A percentile compares a stretch with the other conserved stretches of the same genome.
Conservation (phyloP, 768 basidiomycete species). For the Trametes cubensis region DNA sequence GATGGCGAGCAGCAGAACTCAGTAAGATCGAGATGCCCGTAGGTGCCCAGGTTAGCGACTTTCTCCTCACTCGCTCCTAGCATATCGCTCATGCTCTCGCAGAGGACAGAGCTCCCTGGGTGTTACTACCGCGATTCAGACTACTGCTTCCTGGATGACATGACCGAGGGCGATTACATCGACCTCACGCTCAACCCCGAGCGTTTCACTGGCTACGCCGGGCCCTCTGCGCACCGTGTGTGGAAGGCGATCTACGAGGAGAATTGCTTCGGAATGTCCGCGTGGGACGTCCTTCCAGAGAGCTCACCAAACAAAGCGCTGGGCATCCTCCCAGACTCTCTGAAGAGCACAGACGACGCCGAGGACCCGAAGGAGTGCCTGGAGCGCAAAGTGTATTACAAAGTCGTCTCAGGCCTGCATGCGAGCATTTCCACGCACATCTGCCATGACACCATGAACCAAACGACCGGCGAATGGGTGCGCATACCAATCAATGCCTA, state of each 20-base stretch:
- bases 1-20: slow-evolving; percentile 84
- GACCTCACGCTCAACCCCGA: slow-evolving; percentile 92
- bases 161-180: slow-evolving; percentile 90
- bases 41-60: slow-evolving; percentile 52
- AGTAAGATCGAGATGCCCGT: slow-evolving; percentile 72
- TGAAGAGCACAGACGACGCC: slow-evolving; percentile 60
- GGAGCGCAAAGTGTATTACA: slow-evolving; percentile 96
- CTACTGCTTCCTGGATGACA: slow-evolving; percentile 96
- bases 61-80: background rate
- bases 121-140: slow-evolving; percentile 96
- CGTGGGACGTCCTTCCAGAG: slow-evolving; percentile 52
- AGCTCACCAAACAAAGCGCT: slow-evolving; percentile 50
- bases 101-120: slow-evolving; percentile 74
- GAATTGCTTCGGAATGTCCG: slow-evolving; percentile 93
- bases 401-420: slow-evolving; percentile 94
- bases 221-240: slow-evolving; percentile 79
- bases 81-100: background rate
- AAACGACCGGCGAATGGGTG: slow-evolving; percentile 91
- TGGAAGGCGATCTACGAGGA: slow-evolving; percentile 98
- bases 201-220: slow-evolving; percentile 94
- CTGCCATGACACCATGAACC: slow-evolving; percentile 87
- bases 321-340: slow-evolving; percentile 61
- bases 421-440: slow-evolving; percentile 98
- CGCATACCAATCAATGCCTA: slow-evolving; percentile 27
- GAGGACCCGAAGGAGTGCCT: slow-evolving; percentile 66